phyloP scores from a whole-genome alignment of 441 rosid species.

The Adansonia madagascariensis region DNA sequence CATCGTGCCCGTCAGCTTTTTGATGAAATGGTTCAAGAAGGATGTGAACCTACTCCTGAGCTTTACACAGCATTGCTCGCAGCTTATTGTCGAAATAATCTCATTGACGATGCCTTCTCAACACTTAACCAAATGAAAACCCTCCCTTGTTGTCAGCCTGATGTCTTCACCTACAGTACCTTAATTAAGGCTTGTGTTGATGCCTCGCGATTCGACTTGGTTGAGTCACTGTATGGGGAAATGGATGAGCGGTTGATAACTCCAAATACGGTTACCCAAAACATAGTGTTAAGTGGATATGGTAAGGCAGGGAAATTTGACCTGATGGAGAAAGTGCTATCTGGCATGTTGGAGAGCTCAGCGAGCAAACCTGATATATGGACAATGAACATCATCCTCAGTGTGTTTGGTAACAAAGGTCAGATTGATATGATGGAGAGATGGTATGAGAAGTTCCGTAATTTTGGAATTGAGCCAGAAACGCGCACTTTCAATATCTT shows the following conservation, averaged over 20 bases:
- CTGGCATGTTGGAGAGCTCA: slow-evolving; percentile 70
- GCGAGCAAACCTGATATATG: slow-evolving; percentile 84
- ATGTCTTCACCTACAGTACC: slow-evolving; percentile 75
- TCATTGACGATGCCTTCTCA: slow-evolving; percentile 67
- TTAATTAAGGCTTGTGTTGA: slow-evolving; percentile 78
- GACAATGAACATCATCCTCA: slow-evolving; percentile 86
- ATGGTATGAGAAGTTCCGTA: slow-evolving; percentile 89
- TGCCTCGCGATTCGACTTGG: slow-evolving; percentile 61
- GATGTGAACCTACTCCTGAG: slow-evolving; percentile 64
- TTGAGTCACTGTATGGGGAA: slow-evolving; percentile 66
- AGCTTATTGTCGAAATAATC: slow-evolving; percentile 68
- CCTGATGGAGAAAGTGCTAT: slow-evolving; percentile 81
- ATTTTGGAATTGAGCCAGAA: slow-evolving; percentile 83
- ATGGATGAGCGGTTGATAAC: slow-evolving; percentile 69
- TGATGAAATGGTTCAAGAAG: slow-evolving; percentile 76
- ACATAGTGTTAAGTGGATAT: slow-evolving; percentile 78
- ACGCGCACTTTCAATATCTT: slow-evolving; percentile 83
- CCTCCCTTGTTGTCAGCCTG: slow-evolving; percentile 78
- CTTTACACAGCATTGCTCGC: slow-evolving; percentile 85
- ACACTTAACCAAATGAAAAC: slow-evolving; percentile 65
- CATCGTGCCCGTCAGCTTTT: slow-evolving; percentile 67
- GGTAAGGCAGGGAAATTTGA: slow-evolving; percentile 76
- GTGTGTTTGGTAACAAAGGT: slow-evolving; percentile 86
- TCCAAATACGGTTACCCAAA: slow-evolving; percentile 87
- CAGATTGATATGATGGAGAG: slow-evolving; percentile 83